These are phyloP conservation scores for Aspergillus wentii DNA, from an alignment of 495 filamentous ascomycete species.

Conservation along the genomic window DNA sequence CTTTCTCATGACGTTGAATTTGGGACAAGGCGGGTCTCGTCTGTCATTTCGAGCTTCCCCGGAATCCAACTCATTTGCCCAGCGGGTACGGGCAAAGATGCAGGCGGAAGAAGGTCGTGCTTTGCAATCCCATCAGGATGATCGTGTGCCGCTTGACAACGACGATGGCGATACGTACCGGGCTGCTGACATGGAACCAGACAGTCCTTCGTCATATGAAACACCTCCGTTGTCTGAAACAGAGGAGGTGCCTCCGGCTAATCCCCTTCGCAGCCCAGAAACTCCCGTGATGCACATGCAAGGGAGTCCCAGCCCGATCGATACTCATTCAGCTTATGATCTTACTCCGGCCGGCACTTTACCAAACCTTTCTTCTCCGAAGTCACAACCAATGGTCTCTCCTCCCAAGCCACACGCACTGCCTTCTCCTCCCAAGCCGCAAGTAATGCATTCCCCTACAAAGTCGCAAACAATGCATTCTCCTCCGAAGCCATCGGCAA, in stretches of 20 bases:
- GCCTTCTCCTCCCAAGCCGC: constrained; percentile 17
- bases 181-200: constrained; percentile 8
- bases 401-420: too few species aligned
- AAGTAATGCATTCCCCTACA: constrained; percentile 7
- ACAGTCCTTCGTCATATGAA: constrained; percentile 26
- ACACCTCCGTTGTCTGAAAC: constrained; percentile 23
- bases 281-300: too few species aligned
- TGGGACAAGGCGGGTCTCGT: constrained; percentile 28
- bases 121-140: constrained; percentile 45
- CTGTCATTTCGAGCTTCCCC: constrained; percentile 39
- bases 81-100: constrained; percentile 64
- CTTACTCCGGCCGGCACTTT: too few species aligned
- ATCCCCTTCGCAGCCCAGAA: constrained; percentile 12
- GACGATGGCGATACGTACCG: constrained; percentile 13
- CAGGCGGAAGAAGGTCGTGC: constrained; percentile 66
- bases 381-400: too few species aligned
- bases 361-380: too few species aligned
- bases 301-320: constrained; percentile 13
- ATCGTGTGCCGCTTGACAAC: constrained; percentile 22
- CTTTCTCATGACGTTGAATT: constrained; percentile 31
- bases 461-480: constrained; percentile 11
- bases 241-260: constrained; percentile 19
- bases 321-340: too few species aligned
- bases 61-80: constrained; percentile 44
- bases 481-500: constrained; percentile 8